phyloP scores from a whole-genome alignment of 257 asterid genomes.

The Nicotiana otophora region DNA sequence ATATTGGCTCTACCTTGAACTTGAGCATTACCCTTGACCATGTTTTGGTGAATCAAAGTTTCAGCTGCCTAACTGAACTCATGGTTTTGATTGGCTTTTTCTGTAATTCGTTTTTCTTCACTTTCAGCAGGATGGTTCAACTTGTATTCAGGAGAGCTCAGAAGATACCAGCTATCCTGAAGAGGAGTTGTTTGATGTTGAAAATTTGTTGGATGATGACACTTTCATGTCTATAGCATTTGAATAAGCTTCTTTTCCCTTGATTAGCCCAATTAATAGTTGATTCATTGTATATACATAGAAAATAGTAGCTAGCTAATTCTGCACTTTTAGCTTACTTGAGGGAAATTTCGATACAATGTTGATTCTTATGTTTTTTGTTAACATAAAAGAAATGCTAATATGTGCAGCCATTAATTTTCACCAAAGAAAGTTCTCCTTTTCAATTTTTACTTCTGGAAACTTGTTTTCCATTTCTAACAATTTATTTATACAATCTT shows the following conservation, averaged over 20 bases:
- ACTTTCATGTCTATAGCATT: constrained; percentile 74
- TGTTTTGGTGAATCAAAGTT: neutral
- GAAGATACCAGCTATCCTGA: constrained; percentile 41
- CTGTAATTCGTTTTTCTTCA: neutral
- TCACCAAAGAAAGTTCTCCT: neutral
- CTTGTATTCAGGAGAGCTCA: constrained; percentile 25
- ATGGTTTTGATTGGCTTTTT: neutral
- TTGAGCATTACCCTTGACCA: neutral
- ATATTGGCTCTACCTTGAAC: neutral
- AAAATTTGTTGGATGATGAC: constrained; percentile 63
- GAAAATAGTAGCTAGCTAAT: neutral
- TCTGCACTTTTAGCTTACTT: neutral
- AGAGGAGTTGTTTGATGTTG: constrained; percentile 66
- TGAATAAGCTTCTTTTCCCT: constrained; percentile 31
- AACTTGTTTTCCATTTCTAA: neutral
- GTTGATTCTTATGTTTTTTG: neutral
- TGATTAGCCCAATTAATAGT: neutral
- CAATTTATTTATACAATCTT: neutral
- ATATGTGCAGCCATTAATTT: neutral
- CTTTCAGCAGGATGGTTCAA: constrained; percentile 46
- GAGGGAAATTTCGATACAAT: neutral
- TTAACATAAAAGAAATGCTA: constrained; percentile 5
- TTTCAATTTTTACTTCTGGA: neutral
- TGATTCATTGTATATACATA: constrained; percentile 9
- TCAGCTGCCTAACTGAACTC: neutral